Evolutionary conservation across 2,329 filamentous ascomycete species (phyloP), one percentile per base, ranked within the genome.

Genomic region (Colletotrichum godetiae): DNA sequence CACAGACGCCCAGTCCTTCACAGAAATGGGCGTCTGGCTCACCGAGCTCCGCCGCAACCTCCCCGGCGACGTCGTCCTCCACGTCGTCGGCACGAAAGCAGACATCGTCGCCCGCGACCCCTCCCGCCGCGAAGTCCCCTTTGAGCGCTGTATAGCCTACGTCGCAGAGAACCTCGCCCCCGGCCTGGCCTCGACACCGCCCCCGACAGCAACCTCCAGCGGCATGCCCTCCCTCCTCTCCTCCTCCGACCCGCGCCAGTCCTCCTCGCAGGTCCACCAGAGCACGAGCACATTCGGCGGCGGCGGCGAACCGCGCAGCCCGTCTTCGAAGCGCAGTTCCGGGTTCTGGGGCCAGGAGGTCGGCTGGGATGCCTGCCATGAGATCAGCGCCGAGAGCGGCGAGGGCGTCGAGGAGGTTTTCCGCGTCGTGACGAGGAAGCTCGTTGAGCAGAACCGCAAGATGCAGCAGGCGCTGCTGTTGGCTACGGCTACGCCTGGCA

Each of bases 341-440:
- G 93, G 93, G 1, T 94, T 95, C 83, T 98, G 95, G 95, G 95
- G 93, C 27, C 94, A 97, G 81, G 95, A 98, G 80, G 92, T 95
- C 6, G 95, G 95, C 65, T 98, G 96, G 95, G 95, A 98, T 79
- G 97, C 95, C 75, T 98, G 96, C 82, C 97, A 98, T 82, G 97
- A 99, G 85, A 96, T 99, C 80, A 95, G 92, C 77, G 95, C 96
- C 60, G 96, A 97, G 86, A 95, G 93, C 79, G 95, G 95, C 69
- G 95, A 98, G 86, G 96, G 96, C 22, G 95, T 99, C 22, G 97
- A 98, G 78, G 97, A 98, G 83, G 95, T 99, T 0, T 98, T 98
- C 78, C 90, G 96, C 24, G 89, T 91, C 55, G 89, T 91, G 15
- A 88, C 89, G 46, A 84, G 89, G 73, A 91, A 91, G 81, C 86